phyloP scores from a whole-genome alignment of 176 grass and related monocot genomes.

The Zoysia japonica region DNA sequence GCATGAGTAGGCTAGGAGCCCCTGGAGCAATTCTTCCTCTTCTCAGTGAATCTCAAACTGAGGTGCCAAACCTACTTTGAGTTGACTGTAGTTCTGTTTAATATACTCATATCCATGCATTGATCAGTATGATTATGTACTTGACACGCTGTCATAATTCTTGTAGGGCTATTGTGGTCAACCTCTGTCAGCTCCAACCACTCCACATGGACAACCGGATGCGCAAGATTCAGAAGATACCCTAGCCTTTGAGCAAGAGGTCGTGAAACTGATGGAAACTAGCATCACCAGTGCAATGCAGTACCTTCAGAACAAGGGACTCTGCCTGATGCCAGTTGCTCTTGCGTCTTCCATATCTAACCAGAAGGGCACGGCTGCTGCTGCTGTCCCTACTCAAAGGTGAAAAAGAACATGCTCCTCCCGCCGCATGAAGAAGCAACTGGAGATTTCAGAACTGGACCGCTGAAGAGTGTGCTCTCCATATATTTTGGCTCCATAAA shows the following conservation, averaged over 20 bases:
- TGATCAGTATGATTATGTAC: not conserved
- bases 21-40: constrained; percentile 84
- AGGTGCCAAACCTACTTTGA: constrained; percentile 43
- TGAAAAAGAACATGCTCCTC: constrained; percentile 38
- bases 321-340: constrained; percentile 86
- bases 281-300: constrained; percentile 74
- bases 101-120: not conserved
- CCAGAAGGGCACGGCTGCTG: constrained; percentile 52
- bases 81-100: not conserved
- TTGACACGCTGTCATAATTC: not conserved
- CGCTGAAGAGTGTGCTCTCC: too few species aligned
- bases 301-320: constrained; percentile 80
- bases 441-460: not conserved
- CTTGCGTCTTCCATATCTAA: constrained; percentile 67
- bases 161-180: constrained; percentile 18
- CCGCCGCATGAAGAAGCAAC: not conserved
- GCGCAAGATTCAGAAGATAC: constrained; percentile 42
- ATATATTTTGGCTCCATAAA: not conserved
- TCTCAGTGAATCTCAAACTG: constrained; percentile 67
- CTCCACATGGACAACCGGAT: constrained; percentile 30
- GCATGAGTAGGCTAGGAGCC: constrained; percentile 88
- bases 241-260: constrained; percentile 65
- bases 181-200: constrained; percentile 35
- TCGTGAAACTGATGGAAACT: constrained; percentile 73
- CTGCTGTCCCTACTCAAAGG: constrained; percentile 38